Percentiles rank a stretch among this genome's conserved stretches.
Conservation (phyloP, 75 land plant species). For the Isoetes taiwanensis region DNA sequence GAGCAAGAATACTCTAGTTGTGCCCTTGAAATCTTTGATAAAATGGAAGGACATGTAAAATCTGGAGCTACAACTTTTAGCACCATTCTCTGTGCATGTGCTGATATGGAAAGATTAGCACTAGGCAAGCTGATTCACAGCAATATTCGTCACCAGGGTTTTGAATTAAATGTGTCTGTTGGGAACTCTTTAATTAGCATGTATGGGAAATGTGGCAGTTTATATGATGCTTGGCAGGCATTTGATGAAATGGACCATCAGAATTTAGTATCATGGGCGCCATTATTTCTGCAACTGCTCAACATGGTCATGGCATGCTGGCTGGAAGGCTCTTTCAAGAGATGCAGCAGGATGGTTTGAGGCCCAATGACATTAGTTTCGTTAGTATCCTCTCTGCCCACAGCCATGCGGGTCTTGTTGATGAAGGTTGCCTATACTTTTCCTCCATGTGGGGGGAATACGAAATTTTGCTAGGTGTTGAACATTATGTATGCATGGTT, state of each 20-base stretch:
- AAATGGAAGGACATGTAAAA: not conserved
- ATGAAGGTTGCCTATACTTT: constrained; percentile 3
- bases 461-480: not conserved
- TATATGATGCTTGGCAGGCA: not conserved
- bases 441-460: not conserved
- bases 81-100: not conserved
- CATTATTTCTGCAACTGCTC: not conserved
- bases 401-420: constrained; percentile 9
- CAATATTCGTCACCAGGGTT: not conserved
- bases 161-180: not conserved
- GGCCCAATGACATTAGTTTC: not conserved
- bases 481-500: constrained; percentile 13
- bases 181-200: not conserved
- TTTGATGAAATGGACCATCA: not conserved
- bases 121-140: not conserved
- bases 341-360: constrained; percentile 5
- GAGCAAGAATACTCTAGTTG: not conserved
- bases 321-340: not conserved
- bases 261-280: constrained; percentile 6
- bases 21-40: not conserved
- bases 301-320: not conserved
- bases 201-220: constrained; percentile 5
- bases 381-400: constrained; percentile 13
- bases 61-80: not conserved
- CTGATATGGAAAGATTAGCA: not conserved